Evolutionary conservation across 306 rosid species (phyloP), one percentile per base, ranked within the genome.

Genomic region (Begonia loranthoides): DNA sequence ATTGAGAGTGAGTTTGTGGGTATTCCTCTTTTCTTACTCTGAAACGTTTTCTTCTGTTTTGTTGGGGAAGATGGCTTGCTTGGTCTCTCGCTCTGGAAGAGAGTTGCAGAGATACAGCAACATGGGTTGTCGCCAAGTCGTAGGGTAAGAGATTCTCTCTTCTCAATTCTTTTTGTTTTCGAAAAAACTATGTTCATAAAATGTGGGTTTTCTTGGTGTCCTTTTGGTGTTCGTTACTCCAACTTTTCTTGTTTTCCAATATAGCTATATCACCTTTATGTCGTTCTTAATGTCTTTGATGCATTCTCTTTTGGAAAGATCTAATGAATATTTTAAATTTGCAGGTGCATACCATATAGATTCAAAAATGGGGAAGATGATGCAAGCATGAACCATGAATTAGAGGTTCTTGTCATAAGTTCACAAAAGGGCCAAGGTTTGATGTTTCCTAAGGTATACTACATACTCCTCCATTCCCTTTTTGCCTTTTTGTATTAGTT

Each of bases 331-430:
- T 19, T 39, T 45, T 9, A 36, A 55, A 60, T 49, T 21, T 76
- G 76, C 95, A 90, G 99, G 48, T 86, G 95, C 74, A 82, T 90
- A 67, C 99, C 99, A 15, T 90, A 90, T 8, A 82, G 94, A 78
- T 82, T 62, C 24, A 90, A 76, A 72, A 51, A 65, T 48, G 80
- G 64, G 14, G 39, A 39, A 2, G 48, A 75, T 55, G 93, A 83
- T 21, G 58, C 52, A 21, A 28, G 33, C 17, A 57, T 3, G 15
- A 51, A 63, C 66, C 55, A 78, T 48, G 86, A 80, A 61, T 60
- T 82, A 61, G 95, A 90, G 66, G 84, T 90, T 8, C 79, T 90
- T 17, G 73, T 90, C 7, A 87, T 90, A 16, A 90, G 94, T 72
- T 86, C 99, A 55, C 95, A 90, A 57, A 90, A 90, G 63, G 84